Evolutionary conservation across 306 rosid genomes (phyloP).

Genomic region (Gynostemma pentaphyllum): DNA sequence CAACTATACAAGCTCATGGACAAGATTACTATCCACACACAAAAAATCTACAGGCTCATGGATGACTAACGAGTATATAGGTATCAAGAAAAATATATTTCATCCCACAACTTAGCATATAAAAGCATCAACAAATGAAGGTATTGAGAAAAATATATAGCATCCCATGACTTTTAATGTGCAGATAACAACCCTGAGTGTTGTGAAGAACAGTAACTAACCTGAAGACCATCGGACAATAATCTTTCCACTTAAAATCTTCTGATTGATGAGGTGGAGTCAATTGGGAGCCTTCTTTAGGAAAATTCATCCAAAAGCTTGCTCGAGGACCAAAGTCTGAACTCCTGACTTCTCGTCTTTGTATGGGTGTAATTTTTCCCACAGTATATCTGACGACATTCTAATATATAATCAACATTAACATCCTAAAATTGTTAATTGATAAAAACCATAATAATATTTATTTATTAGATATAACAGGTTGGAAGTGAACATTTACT

Average conservation of each 20-base stretch:
- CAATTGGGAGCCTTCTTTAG: conserved; percentile 87
- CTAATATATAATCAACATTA: conserved; percentile 23
- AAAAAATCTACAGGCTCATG: too few species aligned
- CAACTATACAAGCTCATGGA: background rate
- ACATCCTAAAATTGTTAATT: conserved; percentile 9
- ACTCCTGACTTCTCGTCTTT: conserved; percentile 81
- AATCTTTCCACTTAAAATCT: conserved; percentile 97
- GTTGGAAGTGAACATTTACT: too few species aligned
- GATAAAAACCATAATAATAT: background rate
- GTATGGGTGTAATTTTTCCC: conserved; percentile 96
- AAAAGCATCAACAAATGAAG: background rate
- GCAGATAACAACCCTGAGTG: background rate
- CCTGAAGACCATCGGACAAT: conserved; percentile 99
- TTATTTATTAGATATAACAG: background rate
- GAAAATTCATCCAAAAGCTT: conserved; percentile 99
- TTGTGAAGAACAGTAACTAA: conserved; percentile 19
- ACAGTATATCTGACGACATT: conserved; percentile 84
- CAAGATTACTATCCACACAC: too few species aligned
- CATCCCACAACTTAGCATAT: background rate
- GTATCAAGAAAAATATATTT: background rate
- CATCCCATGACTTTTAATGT: background rate
- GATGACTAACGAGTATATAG: background rate
- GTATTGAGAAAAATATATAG: background rate
- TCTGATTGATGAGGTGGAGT: conserved; percentile 96
- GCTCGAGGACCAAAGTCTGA: conserved; percentile 95